Evolutionary conservation across 2,329 filamentous ascomycete genomes (phyloP).

Genomic region (Cordyceps cateniannulata): DNA sequence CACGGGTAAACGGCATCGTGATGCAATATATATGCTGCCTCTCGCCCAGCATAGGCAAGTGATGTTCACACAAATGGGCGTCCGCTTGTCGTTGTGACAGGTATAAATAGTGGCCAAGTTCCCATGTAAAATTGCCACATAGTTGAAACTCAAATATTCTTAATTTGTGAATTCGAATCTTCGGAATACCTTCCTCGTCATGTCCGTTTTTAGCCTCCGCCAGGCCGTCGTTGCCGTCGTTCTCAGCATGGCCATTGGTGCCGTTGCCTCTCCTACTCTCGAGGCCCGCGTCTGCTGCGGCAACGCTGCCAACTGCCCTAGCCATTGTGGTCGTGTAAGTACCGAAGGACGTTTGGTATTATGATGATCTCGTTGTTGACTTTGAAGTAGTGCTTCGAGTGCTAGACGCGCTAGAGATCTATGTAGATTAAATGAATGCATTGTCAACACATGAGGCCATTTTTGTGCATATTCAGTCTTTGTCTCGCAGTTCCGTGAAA

Average conservation of each 20-base stretch:
- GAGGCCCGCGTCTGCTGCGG: neutral
- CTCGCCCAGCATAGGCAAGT: neutral
- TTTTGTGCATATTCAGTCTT: too few species aligned
- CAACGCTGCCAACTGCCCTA: neutral
- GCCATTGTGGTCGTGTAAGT: neutral
- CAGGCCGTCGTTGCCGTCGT: constrained; percentile 2
- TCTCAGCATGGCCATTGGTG: neutral
- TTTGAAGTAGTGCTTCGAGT: neutral
- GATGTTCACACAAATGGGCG: neutral
- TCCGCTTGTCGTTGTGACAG: neutral
- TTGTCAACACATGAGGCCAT: too few species aligned
- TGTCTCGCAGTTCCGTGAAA: too few species aligned
- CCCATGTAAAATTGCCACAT: neutral
- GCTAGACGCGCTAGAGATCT: neutral
- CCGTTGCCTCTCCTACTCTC: neutral
- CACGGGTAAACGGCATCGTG: neutral
- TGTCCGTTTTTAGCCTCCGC: neutral
- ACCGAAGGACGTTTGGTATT: too few species aligned
- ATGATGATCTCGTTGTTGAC: neutral
- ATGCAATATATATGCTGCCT: neutral
- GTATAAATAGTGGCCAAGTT: neutral
- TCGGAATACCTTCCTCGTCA: neutral
- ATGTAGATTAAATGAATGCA: neutral
- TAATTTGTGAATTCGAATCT: too few species aligned
- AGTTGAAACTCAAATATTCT: neutral